These are phyloP conservation scores for Orbilia blumenaviensis DNA, from an alignment of 2,329 filamentous ascomycete species.

Conservation along the genomic window DNA sequence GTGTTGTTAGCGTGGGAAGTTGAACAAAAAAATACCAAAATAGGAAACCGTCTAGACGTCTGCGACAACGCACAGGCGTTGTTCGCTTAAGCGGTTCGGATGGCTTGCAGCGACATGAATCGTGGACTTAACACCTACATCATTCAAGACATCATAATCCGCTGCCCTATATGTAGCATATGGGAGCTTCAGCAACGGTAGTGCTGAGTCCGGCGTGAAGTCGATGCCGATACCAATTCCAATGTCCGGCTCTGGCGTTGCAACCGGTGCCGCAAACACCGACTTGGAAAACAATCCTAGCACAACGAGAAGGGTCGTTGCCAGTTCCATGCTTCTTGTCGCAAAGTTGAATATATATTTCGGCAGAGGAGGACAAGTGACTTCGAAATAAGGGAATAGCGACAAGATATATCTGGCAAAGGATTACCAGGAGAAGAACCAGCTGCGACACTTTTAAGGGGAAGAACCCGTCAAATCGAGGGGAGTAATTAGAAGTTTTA, in stretches of 20 bases:
- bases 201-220: constrained; percentile 51
- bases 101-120: background rate
- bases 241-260: constrained; percentile 18
- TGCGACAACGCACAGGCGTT: constrained; percentile 9
- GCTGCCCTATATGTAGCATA: constrained; percentile 60
- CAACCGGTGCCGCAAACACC: constrained; percentile 20
- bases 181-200: constrained; percentile 59
- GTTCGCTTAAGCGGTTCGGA: constrained; percentile 22
- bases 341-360: background rate
- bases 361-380: background rate
- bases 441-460: constrained; percentile 34
- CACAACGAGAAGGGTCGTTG: constrained; percentile 26
- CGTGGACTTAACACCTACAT: constrained; percentile 55
- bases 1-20: constrained; percentile 24
- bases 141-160: constrained; percentile 58
- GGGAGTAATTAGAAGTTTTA: constrained; percentile 48
- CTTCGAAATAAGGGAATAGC: background rate
- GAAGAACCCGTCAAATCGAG: constrained; percentile 24
- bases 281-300: constrained; percentile 21
- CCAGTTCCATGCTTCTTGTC: constrained; percentile 20
- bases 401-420: constrained; percentile 8
- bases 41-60: constrained; percentile 10
- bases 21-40: constrained; percentile 1
- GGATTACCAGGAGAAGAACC: constrained; percentile 32
- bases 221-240: constrained; percentile 54